Evolutionary conservation across 192 early-diverging fungal genomes (phyloP), one percentile per base, ranked within the genome.

Genomic region (Phycomyces nitens): DNA sequence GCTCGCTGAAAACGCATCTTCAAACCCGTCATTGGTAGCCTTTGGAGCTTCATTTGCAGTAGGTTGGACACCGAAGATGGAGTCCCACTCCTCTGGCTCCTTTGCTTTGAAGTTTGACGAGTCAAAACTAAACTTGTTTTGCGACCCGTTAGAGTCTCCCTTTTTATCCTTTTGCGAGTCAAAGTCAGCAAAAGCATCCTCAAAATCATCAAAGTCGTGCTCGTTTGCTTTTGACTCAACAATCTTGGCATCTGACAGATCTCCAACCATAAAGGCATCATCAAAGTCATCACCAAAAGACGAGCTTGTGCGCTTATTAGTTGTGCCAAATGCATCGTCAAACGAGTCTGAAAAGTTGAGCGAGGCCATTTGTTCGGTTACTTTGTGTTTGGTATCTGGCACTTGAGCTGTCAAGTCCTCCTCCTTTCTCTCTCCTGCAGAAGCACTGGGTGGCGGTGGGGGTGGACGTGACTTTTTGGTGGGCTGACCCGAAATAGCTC

Each of bases 241-340:
- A 16, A 54, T 41, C 22, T 63, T 63, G 38, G 52, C 62, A 53
- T 53, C 39, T 16, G 62, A 41, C 24, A 62, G 21, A 7, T 62
- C 21, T 21, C 49, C 60, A 50, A 47, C 18, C 12, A 51, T 41
- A 41, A 63, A 63, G 8, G 62, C 62, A n/a, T 26, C 38, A 41
- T 63, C 62, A 44, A 63, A 63, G 16, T 63, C 52, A 43, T 63
- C 52, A 7, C 29, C 51, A 14, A 14, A 18, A n/a, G 44, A n/a
- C 3, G 44, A 47, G 44, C 15, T 47, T 34, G 7, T 34, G 7
- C 29, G 29, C 7, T 34, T 34, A 7, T 34, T 34, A 18, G 44
- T 3, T 3, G 44, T 47, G 11, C 18, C 44, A 53, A 75, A 75
- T 9, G 73, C 68, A 14, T 62, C 34, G 14, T 75, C 73, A 75